These are phyloP conservation scores for Phytophthora kernoviae DNA, from an alignment of 352 stramenopile species.

Conservation along the genomic window DNA sequence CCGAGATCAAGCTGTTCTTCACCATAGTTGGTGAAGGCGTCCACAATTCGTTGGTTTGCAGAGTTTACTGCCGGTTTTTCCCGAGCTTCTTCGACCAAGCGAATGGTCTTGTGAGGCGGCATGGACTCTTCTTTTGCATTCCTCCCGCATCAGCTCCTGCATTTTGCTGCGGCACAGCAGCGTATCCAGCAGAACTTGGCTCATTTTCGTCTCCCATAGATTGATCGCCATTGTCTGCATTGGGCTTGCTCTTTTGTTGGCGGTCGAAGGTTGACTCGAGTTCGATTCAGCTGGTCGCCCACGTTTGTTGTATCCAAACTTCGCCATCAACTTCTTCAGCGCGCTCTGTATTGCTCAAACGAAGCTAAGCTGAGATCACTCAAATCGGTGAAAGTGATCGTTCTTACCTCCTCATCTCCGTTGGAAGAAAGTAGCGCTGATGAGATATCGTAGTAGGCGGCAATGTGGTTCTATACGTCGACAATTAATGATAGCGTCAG, in stretches of 20 bases:
- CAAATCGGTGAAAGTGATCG: too few species aligned
- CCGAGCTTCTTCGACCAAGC: slow-evolving; percentile 59
- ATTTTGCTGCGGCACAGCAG: slow-evolving; percentile 9
- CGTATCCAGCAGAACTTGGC: slow-evolving; percentile 8
- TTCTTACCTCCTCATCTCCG: slow-evolving; percentile 31
- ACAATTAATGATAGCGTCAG: slow-evolving; percentile 1
- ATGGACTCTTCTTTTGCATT: slow-evolving; percentile 42
- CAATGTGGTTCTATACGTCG: slow-evolving; percentile 24
- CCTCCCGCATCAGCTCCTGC: too few species aligned
- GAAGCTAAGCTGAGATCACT: too few species aligned
- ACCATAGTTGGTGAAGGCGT: slow-evolving; percentile 73
- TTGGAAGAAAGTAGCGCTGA: slow-evolving; percentile 31
- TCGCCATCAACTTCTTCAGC: slow-evolving; percentile 29
- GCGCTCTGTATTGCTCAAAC: slow-evolving; percentile 17
- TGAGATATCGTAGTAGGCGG: slow-evolving; percentile 25
- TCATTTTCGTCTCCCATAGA: slow-evolving; percentile 3
- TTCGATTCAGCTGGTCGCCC: slow-evolving; percentile 5
- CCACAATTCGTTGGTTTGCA: slow-evolving; percentile 78
- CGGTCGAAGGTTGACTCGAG: slow-evolving; percentile 9
- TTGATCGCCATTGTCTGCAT: slow-evolving; percentile 14
- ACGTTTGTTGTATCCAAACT: slow-evolving; percentile 35
- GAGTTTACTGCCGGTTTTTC: slow-evolving; percentile 43
- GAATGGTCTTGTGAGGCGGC: slow-evolving; percentile 60
- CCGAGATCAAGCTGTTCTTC: slow-evolving; percentile 58
- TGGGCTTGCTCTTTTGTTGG: slow-evolving; percentile 27